phyloP scores from a whole-genome alignment of 2,329 filamentous ascomycete species.

The Massarina eburnea region DNA sequence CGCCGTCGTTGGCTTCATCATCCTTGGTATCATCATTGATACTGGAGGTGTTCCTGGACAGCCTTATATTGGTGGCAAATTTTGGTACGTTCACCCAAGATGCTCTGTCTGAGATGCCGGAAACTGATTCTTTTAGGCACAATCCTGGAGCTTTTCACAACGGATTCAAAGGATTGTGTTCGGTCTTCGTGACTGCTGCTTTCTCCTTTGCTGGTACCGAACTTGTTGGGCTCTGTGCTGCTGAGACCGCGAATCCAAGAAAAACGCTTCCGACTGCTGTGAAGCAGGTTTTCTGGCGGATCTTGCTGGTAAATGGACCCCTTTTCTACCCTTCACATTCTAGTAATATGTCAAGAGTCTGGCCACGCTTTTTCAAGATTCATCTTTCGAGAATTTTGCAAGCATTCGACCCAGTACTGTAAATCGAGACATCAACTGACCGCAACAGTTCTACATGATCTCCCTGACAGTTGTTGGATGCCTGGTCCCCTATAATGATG shows the following conservation, averaged over 20 bases:
- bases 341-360: too few species aligned
- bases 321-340: too few species aligned
- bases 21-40: constrained; percentile 81
- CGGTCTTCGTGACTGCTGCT: constrained; percentile 74
- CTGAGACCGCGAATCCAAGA: constrained; percentile 59
- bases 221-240: constrained; percentile 68
- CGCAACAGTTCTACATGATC: constrained; percentile 47
- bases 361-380: too few species aligned
- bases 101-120: background rate
- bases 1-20: constrained; percentile 81
- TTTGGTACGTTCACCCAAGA: constrained; percentile 55
- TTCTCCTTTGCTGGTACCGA: constrained; percentile 78
- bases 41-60: constrained; percentile 64
- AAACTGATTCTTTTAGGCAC: constrained; percentile 29
- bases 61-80: constrained; percentile 76
- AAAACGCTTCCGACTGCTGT: constrained; percentile 50
- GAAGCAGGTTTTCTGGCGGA: constrained; percentile 52
- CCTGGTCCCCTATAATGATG: constrained; percentile 41
- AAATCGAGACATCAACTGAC: too few species aligned
- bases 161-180: constrained; percentile 79
- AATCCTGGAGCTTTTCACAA: constrained; percentile 78
- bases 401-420: too few species aligned
- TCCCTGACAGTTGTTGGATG: constrained; percentile 49
- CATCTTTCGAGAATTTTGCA: too few species aligned
- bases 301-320: constrained; percentile 38